Evolutionary conservation across 352 stramenopile species (phyloP).

Genomic region (Phytophthora litchii): DNA sequence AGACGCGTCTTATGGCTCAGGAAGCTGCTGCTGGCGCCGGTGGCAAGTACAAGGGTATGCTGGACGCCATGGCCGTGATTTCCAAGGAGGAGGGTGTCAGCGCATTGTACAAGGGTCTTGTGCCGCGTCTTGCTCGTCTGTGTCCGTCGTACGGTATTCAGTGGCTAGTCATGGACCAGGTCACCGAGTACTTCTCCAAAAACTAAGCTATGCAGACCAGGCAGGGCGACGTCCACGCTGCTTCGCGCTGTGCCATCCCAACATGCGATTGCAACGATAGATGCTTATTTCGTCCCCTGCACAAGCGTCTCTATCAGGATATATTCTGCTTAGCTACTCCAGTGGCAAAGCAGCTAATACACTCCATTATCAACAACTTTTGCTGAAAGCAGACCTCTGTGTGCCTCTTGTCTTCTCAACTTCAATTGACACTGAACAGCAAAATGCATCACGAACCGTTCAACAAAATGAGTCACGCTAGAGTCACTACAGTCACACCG

Average conservation of each 20-base stretch:
- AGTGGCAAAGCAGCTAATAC: conserved; percentile 21
- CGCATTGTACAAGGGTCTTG: conserved; percentile 98
- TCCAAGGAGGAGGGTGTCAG: conserved; percentile 93
- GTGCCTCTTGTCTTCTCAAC: too few species aligned
- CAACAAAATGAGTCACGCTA: too few species aligned
- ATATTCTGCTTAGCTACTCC: conserved; percentile 26
- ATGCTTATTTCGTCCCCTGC: conserved; percentile 23
- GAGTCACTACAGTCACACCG: too few species aligned
- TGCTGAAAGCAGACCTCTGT: too few species aligned
- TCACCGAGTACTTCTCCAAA: conserved; percentile 75
- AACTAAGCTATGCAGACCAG: conserved; percentile 31
- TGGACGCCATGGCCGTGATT: conserved; percentile 92
- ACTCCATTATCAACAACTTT: conserved; percentile 14
- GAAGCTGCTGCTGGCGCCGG: conserved; percentile 83
- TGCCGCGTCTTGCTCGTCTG: conserved; percentile 93
- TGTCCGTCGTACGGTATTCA: conserved; percentile 88
- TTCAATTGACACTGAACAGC: too few species aligned
- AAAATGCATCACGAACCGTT: too few species aligned
- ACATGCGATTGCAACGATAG: conserved; percentile 27
- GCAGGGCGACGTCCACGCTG: conserved; percentile 8
- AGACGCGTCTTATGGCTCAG: conserved; percentile 94
- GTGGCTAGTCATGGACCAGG: conserved; percentile 88
- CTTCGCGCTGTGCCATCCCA: conserved; percentile 4
- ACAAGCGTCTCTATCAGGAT: conserved; percentile 13
- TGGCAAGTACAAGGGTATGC: conserved; percentile 95